Percentiles rank a stretch among this genome's conserved stretches.
These are phyloP conservation scores for Candida golubevii DNA, from an alignment of 805 yeast species.

Conservation along the genomic window DNA sequence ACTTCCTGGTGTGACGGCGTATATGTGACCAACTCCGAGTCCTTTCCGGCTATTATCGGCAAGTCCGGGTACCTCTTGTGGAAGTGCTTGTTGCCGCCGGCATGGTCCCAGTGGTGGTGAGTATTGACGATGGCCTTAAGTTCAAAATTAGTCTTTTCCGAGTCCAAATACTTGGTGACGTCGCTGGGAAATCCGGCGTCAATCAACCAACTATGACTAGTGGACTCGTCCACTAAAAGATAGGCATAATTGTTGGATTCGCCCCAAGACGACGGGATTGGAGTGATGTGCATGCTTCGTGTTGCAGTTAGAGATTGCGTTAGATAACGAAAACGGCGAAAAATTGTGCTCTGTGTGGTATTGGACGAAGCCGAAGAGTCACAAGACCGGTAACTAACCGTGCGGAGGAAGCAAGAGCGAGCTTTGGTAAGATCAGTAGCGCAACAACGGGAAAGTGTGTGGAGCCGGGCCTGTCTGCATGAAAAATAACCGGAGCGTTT, in stretches of 20 bases:
- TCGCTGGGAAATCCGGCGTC: conserved; percentile 92
- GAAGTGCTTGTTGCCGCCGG: conserved; percentile 70
- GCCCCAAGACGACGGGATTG: conserved; percentile 94
- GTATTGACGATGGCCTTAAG: conserved; percentile 84
- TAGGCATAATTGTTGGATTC: conserved; percentile 89
- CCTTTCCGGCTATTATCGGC: conserved; percentile 80
- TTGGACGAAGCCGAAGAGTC: background rate
- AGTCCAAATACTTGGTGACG: conserved; percentile 39
- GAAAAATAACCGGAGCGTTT: too few species aligned
- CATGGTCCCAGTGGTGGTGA: conserved; percentile 94
- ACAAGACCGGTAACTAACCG: background rate
- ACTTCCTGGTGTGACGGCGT: conserved; percentile 65
- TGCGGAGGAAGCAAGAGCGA: too few species aligned
- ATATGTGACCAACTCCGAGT: conserved; percentile 66
- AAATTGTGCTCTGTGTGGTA: background rate
- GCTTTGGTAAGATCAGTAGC: too few species aligned
- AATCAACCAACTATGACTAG: conserved; percentile 72
- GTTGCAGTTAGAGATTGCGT: background rate
- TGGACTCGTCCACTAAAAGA: conserved; percentile 61
- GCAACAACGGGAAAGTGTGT: too few species aligned
- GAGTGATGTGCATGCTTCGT: conserved; percentile 66
- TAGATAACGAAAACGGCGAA: background rate
- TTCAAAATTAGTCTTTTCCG: conserved; percentile 40
- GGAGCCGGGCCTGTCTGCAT: too few species aligned
- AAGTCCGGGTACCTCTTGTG: conserved; percentile 41